Conservation (phyloP, 139 green algal genomes). For the Chlorella sp. region DNA sequence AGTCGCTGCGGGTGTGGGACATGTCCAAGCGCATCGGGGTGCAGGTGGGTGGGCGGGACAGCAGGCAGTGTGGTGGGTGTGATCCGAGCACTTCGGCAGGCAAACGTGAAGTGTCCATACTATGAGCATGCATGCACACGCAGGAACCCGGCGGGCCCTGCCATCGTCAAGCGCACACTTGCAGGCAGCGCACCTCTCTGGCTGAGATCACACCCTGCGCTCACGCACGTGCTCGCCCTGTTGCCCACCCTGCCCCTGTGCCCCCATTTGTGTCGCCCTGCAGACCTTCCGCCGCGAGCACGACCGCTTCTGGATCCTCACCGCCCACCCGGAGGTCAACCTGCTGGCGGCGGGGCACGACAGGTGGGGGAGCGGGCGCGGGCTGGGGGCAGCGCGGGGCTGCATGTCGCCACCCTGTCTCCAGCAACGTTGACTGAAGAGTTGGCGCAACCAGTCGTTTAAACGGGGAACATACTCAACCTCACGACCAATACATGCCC, state of each 20-base stretch:
- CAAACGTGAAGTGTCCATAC: neutral
- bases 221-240: neutral
- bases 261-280: neutral
- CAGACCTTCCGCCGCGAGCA: slow-evolving; percentile 77
- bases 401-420: no score
- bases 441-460: no score
- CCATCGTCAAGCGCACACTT: no score
- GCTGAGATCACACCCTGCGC: neutral
- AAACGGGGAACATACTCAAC: no score
- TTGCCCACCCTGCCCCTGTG: neutral
- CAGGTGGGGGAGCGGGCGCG: slow-evolving; percentile 50
- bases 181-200: no score
- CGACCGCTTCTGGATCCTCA: slow-evolving; percentile 97
- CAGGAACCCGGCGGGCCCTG: no score
- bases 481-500: no score
- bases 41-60: slow-evolving; percentile 63
- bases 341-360: slow-evolving; percentile 98
- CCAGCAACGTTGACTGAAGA: no score
- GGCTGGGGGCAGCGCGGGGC: neutral
- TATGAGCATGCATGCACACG: no score
- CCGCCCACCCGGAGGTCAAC: slow-evolving; percentile 98
- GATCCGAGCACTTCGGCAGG: neutral
- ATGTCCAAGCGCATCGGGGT: slow-evolving; percentile 97
- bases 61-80: neutral
- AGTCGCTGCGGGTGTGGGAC: slow-evolving; percentile 99